phyloP scores from a whole-genome alignment of 2,329 filamentous ascomycete species.

The Colletotrichum tropicale region DNA sequence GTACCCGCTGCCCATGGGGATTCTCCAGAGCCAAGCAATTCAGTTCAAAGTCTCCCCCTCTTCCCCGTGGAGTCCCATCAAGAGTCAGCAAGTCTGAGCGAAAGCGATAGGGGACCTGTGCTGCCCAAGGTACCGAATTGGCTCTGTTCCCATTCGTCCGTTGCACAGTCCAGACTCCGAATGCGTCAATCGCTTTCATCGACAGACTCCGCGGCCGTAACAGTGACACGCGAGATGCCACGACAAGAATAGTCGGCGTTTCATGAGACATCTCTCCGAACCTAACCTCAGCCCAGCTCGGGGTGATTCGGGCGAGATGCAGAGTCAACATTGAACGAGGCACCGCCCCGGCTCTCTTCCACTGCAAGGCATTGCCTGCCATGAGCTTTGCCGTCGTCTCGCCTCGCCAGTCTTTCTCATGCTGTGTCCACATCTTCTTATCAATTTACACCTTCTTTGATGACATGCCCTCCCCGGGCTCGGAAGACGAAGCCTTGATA shows the following conservation, averaged over 20 bases:
- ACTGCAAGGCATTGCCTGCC: not conserved
- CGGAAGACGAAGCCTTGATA: not conserved
- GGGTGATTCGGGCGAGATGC: not conserved
- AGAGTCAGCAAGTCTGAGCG: not conserved
- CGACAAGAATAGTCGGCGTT: conserved; percentile 14
- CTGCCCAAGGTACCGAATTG: not conserved
- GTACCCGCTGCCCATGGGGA: not conserved
- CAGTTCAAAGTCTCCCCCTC: not conserved
- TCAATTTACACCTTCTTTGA: not conserved
- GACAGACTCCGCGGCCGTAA: not conserved
- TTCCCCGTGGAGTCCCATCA: conserved; percentile 7
- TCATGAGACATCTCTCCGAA: conserved; percentile 13
- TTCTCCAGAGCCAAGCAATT: conserved; percentile 6
- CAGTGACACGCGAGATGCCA: conserved; percentile 16
- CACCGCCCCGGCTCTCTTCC: not conserved
- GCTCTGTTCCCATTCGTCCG: conserved; percentile 3
- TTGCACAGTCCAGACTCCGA: not conserved
- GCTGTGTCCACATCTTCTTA: not conserved
- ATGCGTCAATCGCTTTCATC: conserved; percentile 7
- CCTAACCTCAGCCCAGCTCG: conserved; percentile 1
- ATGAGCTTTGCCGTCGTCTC: not conserved
- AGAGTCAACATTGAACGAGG: not conserved
- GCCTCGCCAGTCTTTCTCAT: not conserved
- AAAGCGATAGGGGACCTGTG: not conserved
- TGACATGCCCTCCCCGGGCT: conserved; percentile 1